Evolutionary conservation across 768 basidiomycete species (phyloP).

Genomic region (Tulasnella sp.): DNA sequence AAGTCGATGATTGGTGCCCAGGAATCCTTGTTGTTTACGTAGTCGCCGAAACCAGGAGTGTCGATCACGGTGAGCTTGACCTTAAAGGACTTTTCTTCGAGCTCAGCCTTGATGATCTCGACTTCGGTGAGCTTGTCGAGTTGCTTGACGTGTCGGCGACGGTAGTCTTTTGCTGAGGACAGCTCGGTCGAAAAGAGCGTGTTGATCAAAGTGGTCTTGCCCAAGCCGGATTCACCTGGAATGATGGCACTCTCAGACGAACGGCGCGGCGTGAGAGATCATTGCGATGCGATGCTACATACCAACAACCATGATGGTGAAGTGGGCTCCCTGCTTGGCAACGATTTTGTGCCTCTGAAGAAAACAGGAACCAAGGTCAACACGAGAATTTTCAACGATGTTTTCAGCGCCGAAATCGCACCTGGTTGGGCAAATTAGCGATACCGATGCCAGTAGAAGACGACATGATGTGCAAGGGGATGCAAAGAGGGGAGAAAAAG

Average conservation of each 20-base stretch:
- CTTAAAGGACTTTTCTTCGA: slow-evolving; percentile 98
- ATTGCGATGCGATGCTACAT: slow-evolving; percentile 37
- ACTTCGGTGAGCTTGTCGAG: slow-evolving; percentile 98
- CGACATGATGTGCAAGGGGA: slow-evolving; percentile 27
- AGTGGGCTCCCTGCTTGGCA: slow-evolving; percentile 93
- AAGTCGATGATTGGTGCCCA: slow-evolving; percentile 99
- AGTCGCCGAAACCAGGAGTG: slow-evolving; percentile 99
- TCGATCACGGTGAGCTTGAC: slow-evolving; percentile 99
- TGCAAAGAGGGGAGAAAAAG: neutral
- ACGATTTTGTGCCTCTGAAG: slow-evolving; percentile 96
- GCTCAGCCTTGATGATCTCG: slow-evolving; percentile 98
- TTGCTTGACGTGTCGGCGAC: slow-evolving; percentile 84
- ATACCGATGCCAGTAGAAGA: slow-evolving; percentile 68
- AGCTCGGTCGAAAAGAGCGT: slow-evolving; percentile 98
- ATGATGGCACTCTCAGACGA: neutral
- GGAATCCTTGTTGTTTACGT: slow-evolving; percentile 99
- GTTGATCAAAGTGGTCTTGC: slow-evolving; percentile 97
- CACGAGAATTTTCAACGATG: neutral
- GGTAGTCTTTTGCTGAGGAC: slow-evolving; percentile 87
- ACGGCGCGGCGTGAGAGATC: neutral
- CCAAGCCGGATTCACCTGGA: slow-evolving; percentile 93
- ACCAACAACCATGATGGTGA: slow-evolving; percentile 99
- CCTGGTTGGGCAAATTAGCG: slow-evolving; percentile 98
- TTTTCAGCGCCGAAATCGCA: slow-evolving; percentile 40
- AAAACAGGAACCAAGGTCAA: slow-evolving; percentile 29